Conservation (phyloP, 371 early-diverging fungal genomes). For the Rhizopus arrhizus region DNA sequence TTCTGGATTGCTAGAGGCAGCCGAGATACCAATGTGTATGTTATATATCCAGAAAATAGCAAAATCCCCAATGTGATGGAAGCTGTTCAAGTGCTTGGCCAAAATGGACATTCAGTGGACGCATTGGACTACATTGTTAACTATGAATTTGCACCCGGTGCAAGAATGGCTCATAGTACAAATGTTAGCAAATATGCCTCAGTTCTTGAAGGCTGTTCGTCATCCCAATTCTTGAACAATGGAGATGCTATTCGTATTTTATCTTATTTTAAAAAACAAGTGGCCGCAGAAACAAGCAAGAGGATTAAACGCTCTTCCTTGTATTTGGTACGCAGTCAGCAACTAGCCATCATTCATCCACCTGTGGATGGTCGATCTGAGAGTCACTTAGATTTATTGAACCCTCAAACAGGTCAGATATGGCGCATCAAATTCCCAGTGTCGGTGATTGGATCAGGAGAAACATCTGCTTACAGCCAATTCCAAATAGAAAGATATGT, state of each 20-base stretch:
- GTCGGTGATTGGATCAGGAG: slow-evolving; percentile 51
- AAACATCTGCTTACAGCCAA: slow-evolving; percentile 47
- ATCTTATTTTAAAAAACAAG: slow-evolving; percentile 29
- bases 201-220: slow-evolving; percentile 35
- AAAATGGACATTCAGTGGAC: slow-evolving; percentile 40
- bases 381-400: slow-evolving; percentile 65
- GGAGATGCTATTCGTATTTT: slow-evolving; percentile 22
- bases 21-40: slow-evolving; percentile 48
- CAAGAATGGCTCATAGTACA: slow-evolving; percentile 27
- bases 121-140: slow-evolving; percentile 31
- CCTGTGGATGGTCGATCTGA: slow-evolving; percentile 62
- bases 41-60: slow-evolving; percentile 35
- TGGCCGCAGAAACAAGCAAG: not conserved
- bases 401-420: slow-evolving; percentile 55
- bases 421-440: slow-evolving; percentile 69
- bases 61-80: slow-evolving; percentile 34
- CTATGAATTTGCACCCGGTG: slow-evolving; percentile 27
- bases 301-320: slow-evolving; percentile 54
- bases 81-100: slow-evolving; percentile 37
- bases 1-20: slow-evolving; percentile 66
- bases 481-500: slow-evolving; percentile 56
- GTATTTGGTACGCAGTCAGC: slow-evolving; percentile 53
- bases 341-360: slow-evolving; percentile 64
- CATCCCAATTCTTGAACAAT: slow-evolving; percentile 28
- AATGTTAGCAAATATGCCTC: slow-evolving; percentile 29